Percentiles rank a stretch among this genome's conserved stretches.
Evolutionary conservation across 352 stramenopile species (phyloP).

Genomic region (Elongisporangium undulatum): DNA sequence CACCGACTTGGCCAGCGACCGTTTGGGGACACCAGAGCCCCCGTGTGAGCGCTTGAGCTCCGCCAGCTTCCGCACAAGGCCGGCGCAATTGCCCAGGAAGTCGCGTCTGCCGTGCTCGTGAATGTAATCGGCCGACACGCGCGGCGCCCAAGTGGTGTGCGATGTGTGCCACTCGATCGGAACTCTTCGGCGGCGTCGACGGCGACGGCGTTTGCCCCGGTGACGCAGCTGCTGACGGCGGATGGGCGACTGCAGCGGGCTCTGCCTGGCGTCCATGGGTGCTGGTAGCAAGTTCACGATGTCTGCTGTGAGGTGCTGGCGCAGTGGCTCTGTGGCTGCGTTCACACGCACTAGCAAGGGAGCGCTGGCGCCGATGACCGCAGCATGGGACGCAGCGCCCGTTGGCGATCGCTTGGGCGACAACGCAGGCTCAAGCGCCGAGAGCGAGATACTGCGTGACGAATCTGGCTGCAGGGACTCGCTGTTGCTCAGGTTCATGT

Average conservation of each 20-base stretch:
- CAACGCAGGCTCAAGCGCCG: not conserved
- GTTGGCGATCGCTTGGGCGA: not conserved
- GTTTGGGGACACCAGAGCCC: not conserved
- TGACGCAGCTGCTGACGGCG: constrained; percentile 28
- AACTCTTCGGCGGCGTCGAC: constrained; percentile 6
- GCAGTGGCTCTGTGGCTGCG: constrained; percentile 20
- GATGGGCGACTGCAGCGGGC: constrained; percentile 44
- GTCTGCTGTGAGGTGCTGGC: constrained; percentile 50
- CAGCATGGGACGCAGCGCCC: not conserved
- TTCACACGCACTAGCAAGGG: not conserved
- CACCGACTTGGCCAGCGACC: constrained; percentile 1
- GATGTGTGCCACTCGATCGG: constrained; percentile 33
- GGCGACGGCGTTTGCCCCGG: constrained; percentile 16
- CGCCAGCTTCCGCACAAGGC: constrained; percentile 32
- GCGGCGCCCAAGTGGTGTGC: constrained; percentile 30
- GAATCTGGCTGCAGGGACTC: not conserved
- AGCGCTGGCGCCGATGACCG: not conserved
- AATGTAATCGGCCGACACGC: constrained; percentile 40
- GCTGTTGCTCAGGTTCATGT: constrained; percentile 3
- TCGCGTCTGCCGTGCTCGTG: constrained; percentile 21
- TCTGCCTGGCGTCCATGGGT: constrained; percentile 46
- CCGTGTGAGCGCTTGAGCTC: constrained; percentile 19
- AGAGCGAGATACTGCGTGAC: not conserved
- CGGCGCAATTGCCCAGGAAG: constrained; percentile 13
- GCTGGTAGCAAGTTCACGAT: constrained; percentile 56